Conservation (phyloP, 805 yeast genomes). For the Wickerhamomyces tratensis region DNA sequence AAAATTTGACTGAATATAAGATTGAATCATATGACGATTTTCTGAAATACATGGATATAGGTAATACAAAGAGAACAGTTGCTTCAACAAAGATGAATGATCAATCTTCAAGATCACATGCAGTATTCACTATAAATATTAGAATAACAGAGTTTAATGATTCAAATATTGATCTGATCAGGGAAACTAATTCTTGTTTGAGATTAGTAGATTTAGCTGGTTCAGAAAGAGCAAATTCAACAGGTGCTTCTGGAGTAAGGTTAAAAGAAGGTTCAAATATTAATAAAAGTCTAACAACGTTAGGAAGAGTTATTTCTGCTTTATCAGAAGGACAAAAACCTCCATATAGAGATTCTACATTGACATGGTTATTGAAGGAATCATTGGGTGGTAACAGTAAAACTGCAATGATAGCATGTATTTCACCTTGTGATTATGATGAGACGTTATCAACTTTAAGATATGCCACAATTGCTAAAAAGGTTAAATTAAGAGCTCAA, state of each 20-base stretch:
- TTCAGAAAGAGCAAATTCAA: slow-evolving; percentile 58
- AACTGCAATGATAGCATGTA: slow-evolving; percentile 80
- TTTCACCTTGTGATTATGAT: slow-evolving; percentile 72
- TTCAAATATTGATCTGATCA: slow-evolving; percentile 27
- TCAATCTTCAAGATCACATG: slow-evolving; percentile 71
- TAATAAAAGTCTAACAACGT: slow-evolving; percentile 66
- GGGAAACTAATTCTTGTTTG: slow-evolving; percentile 47
- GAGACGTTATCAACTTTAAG: slow-evolving; percentile 69
- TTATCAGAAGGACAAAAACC: slow-evolving; percentile 31
- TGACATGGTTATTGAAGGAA: slow-evolving; percentile 71
- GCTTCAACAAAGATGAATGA: slow-evolving; percentile 71
- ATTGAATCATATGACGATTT: slow-evolving; percentile 45
- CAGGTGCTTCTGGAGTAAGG: slow-evolving; percentile 52
- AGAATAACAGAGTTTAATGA: slow-evolving; percentile 43
- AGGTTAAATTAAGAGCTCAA: slow-evolving; percentile 52
- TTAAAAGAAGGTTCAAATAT: slow-evolving; percentile 70
- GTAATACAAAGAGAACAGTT: slow-evolving; percentile 49
- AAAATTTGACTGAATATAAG: slow-evolving; percentile 43
- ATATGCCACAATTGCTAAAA: slow-evolving; percentile 71
- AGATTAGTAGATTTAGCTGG: slow-evolving; percentile 78
- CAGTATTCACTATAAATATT: slow-evolving; percentile 56
- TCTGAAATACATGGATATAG: slow-evolving; percentile 33
- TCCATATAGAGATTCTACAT: slow-evolving; percentile 49
- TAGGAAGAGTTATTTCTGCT: slow-evolving; percentile 58
- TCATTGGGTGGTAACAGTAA: slow-evolving; percentile 80